Base-by-base conservation (phyloP, 2,329 filamentous ascomycete genomes). In the Xylariomycetidae sp. region DNA sequence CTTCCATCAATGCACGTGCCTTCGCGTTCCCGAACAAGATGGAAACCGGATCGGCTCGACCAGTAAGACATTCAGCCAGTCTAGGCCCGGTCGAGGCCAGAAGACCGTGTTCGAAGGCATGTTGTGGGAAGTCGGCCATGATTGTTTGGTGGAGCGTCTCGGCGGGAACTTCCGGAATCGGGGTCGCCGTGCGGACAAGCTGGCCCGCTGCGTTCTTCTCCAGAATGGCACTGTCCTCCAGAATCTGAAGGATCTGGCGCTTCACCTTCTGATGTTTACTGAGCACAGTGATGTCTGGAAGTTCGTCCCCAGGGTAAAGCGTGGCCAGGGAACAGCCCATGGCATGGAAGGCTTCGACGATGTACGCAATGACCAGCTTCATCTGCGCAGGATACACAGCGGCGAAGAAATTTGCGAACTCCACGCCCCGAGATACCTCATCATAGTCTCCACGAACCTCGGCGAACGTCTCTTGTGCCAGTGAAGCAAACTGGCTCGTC, bases 301-400 rank as follows among this genome's bases (percentile, higher is more conserved):
- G 26, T 3, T 5, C 19, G 4, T 47, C 38, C 6, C 54, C 57
- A 4, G 34, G 6, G 4, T 17, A 5, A 1, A 58, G 15, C 2
- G 14, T 5, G 3, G 9, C 14, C 2, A 61, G 27, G 10, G 49
- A 32, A 26, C 49, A 58, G 3, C 53, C 57, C 0, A 62, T 36
- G 2, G 36, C 20, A 4, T 32, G 14, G 25, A 61, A 61, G 0
- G 56, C 58, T 22, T 58, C 50, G 1, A 51, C 34, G 2, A 56
- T 42, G 23, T 63, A 63, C 2, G 49, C 46, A 2, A 58, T 22
- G 4, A 61, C 48, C 2, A 63, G 46, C 1, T 44, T 27, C 1
- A 37, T 38, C 27, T 62, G 55, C 1, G 42, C 16, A 0, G 56
- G 53, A n/a, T 50, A 56, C 1, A 53, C 48, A 2, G 49, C 19